These are phyloP conservation scores for Calendula officinalis DNA, from an alignment of 129 eudicot species.

Conservation along the genomic window DNA sequence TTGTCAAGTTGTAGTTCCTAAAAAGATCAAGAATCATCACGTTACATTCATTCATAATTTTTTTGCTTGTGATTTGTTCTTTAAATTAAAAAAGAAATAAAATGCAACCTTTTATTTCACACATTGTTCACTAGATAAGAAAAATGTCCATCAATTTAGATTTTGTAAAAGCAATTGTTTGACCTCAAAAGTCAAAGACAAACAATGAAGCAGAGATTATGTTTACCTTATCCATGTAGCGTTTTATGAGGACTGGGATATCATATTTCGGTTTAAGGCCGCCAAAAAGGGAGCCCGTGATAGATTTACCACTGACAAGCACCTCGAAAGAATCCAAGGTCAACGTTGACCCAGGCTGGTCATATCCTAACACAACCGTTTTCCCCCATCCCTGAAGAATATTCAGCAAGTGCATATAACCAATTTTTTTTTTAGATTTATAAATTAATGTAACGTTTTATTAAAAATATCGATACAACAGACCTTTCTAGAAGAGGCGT, in stretches of 20 bases:
- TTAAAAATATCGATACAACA: neutral
- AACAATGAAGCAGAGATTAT: neutral
- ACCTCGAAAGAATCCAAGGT: conserved; percentile 51
- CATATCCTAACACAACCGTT: conserved; percentile 69
- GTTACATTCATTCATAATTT: neutral
- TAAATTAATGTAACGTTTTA: no score
- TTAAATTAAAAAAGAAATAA: neutral
- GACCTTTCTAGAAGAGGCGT: conserved; percentile 67
- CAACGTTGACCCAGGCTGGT: conserved; percentile 48
- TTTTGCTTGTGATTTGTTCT: neutral
- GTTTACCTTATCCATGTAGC: conserved; percentile 69
- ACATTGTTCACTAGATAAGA: no score
- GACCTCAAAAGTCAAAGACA: conserved; percentile 20
- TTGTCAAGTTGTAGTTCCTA: conserved; percentile 71
- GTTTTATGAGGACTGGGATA: conserved; percentile 51
- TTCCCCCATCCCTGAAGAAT: conserved; percentile 82
- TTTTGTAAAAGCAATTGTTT: neutral
- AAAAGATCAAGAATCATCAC: conserved; percentile 9
- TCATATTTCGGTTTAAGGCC: conserved; percentile 82
- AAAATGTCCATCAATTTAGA: neutral
- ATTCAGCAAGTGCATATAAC: conserved; percentile 4
- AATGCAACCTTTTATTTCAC: neutral
- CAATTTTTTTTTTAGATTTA: neutral
- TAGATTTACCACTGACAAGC: conserved; percentile 46
- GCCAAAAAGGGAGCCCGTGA: conserved; percentile 65